phyloP scores from a whole-genome alignment of 2,329 filamentous ascomycete genomes.

The Emmonsia crescens region DNA sequence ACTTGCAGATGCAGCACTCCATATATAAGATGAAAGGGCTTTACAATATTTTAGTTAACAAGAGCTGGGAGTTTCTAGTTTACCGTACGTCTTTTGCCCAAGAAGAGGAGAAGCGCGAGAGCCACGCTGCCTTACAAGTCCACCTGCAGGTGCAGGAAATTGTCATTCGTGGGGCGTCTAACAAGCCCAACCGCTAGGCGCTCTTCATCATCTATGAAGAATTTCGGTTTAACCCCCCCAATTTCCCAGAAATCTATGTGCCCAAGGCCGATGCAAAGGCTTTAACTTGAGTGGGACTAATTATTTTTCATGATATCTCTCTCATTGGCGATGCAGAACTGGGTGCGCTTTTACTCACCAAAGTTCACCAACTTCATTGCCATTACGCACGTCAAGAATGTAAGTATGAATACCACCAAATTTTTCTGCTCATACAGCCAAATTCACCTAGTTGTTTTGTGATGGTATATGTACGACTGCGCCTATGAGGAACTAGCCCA shows the following conservation, averaged over 20 bases:
- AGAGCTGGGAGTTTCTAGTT: too few species aligned
- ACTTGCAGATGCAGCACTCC: too few species aligned
- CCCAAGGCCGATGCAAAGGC: too few species aligned
- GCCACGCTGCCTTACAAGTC: too few species aligned
- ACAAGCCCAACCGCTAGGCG: not conserved
- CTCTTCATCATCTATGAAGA: not conserved
- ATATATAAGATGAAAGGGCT: too few species aligned
- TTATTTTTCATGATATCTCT: constrained; percentile 18
- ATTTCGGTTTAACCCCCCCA: not conserved
- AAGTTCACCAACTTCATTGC: constrained; percentile 9
- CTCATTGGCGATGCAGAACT: constrained; percentile 19
- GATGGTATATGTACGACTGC: constrained; percentile 1
- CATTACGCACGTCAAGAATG: not conserved
- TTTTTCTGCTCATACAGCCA: too few species aligned
- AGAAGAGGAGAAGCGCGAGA: too few species aligned
- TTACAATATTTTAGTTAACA: too few species aligned
- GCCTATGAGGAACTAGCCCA: not conserved
- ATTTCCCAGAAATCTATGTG: too few species aligned
- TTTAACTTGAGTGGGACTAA: constrained; percentile 15
- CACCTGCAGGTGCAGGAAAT: not conserved
- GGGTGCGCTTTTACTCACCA: constrained; percentile 20
- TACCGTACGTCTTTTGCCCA: too few species aligned
- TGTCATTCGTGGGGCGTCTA: not conserved
- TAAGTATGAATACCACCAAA: constrained; percentile 3
- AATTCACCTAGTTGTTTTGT: constrained; percentile 5